Base-by-base conservation (phyloP, 345 rosid species). In the Bruguiera sexangula region DNA sequence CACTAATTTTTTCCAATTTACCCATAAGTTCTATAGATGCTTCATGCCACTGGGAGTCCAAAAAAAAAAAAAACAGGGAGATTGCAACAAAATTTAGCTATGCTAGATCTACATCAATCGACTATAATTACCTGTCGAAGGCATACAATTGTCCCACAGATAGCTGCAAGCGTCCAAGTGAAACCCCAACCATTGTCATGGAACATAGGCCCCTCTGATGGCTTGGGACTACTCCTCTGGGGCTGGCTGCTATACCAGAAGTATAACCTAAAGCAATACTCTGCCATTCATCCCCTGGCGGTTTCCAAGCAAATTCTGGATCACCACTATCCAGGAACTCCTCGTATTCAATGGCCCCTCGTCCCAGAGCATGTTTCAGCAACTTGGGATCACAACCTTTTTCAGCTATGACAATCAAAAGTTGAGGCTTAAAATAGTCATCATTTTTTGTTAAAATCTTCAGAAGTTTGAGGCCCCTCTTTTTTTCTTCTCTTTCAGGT, bases 231-330 rank as follows among this genome's bases (percentile, higher is more conserved):
- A 95, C 97, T 24, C 98, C 97, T 71, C 87, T 92, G 0, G 99
- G 99, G 72, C 90, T 90, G 54, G 96, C 89, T 0, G 99, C 92
- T n/a, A 97, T 92, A 15, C 99, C 99, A 1, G 99, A 95, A 56
- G 98, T 95, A 78, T 95, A 92, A 43, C 92, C 94, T 59, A 95
- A 77, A 69, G 97, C 83, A 32, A 95, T 95, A 68, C 99, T 95
- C 81, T 90, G 98, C 98, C 98, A 95, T 75, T 90, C 59, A 55
- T 55, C 59, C 59, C 21, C 29, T 55, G 29, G 97, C 67, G 97
- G 92, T 76, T 81, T 69, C 99, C 99, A 95, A 22, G 72, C 73
- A 77, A 75, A 88, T 22, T 83, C 88, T 0, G 97, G 86, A 62
- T 92, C 94, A 69, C 98, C 96, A 5, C 72, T 75, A 74, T 80